These are phyloP conservation scores for Alopecurus myosuroides DNA, from an alignment of 176 grass and related monocot genomes.

Conservation along the genomic window DNA sequence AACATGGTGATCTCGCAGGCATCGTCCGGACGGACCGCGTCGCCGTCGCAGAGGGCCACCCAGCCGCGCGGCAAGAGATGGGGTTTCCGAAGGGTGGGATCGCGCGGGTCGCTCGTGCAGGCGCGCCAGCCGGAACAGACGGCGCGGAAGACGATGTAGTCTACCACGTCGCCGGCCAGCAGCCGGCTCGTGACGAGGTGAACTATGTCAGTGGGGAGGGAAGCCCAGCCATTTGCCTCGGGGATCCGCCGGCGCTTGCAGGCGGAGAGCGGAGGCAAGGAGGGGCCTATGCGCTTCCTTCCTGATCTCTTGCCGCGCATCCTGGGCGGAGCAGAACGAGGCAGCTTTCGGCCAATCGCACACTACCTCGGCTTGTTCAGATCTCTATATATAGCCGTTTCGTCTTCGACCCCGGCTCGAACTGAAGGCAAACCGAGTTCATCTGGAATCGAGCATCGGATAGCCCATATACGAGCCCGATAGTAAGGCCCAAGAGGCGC, in stretches of 20 bases:
- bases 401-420: neutral
- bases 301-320: neutral
- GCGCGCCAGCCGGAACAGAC: neutral
- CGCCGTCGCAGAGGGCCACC: neutral
- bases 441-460: neutral
- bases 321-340: neutral
- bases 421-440: neutral
- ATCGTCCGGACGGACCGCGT: neutral
- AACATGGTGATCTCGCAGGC: neutral
- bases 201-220: neutral
- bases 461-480: neutral
- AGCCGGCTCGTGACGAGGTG: neutral
- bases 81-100: neutral
- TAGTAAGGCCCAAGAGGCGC: neutral
- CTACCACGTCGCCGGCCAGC: neutral
- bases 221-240: neutral
- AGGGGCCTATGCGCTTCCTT: neutral
- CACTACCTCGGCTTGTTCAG: neutral
- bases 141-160: conserved; percentile 7
- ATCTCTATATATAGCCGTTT: neutral
- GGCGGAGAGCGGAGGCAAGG: neutral
- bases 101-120: neutral
- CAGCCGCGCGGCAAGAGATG: neutral
- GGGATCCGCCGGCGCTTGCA: neutral
- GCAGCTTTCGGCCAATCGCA: neutral